These are phyloP conservation scores for Podospora tetraspora DNA, from an alignment of 495 filamentous ascomycete species.

Conservation along the genomic window DNA sequence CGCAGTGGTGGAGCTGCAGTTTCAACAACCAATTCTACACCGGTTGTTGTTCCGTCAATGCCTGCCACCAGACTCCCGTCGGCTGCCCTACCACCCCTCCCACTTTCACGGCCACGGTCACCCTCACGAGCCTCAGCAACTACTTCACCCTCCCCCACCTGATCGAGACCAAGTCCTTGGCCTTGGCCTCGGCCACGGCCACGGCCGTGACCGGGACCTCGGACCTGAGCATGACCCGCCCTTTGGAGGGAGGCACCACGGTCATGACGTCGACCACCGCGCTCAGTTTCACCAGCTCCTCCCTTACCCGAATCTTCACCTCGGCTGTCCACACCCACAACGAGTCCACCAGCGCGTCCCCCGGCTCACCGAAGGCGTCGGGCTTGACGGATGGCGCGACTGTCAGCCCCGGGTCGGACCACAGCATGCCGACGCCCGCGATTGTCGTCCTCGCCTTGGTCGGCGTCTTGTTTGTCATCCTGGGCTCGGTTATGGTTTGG, in stretches of 20 bases:
- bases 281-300: neutral
- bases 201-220: no score
- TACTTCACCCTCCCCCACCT: neutral
- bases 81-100: constrained; percentile 18
- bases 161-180: neutral
- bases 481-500: neutral
- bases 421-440: neutral
- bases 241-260: no score
- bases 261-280: neutral
- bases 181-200: neutral
- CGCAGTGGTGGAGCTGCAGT: constrained; percentile 20
- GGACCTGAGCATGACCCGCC: constrained; percentile 20
- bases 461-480: neutral
- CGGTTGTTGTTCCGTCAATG: constrained; percentile 23
- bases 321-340: neutral
- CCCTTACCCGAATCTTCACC: neutral
- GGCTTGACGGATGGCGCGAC: no score
- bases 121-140: neutral
- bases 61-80: constrained; percentile 16
- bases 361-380: neutral
- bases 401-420: no score
- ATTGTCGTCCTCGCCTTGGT: neutral
- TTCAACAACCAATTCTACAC: constrained; percentile 7
- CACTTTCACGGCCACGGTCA: neutral
- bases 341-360: no score